A percentile compares a stretch with the other conserved stretches of the same genome.
These are phyloP conservation scores for Heliosperma pusillum DNA, from an alignment of 148 eudicot species.

Conservation along the genomic window DNA sequence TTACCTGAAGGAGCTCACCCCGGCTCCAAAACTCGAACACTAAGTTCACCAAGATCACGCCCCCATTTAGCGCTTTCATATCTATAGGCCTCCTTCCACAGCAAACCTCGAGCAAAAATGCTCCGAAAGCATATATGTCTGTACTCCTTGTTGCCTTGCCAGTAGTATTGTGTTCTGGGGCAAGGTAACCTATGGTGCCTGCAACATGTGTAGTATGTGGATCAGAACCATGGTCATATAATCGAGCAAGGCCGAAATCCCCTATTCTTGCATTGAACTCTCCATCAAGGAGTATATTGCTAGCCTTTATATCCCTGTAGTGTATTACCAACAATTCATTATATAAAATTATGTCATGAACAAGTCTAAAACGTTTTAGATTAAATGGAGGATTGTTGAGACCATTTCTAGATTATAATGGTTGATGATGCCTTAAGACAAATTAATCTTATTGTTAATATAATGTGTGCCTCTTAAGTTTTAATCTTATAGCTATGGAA, in stretches of 20 bases:
- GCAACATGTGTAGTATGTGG: conserved; percentile 49
- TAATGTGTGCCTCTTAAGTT: too few species aligned
- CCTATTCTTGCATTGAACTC: conserved; percentile 55
- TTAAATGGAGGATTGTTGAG: too few species aligned
- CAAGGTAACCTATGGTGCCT: conserved; percentile 58
- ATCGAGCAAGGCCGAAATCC: conserved; percentile 60
- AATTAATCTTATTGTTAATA: too few species aligned
- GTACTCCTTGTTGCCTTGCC: conserved; percentile 49
- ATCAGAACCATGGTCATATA: conserved; percentile 50
- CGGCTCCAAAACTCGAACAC: conserved; percentile 12
- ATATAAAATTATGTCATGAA: not conserved
- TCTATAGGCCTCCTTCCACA: conserved; percentile 50
- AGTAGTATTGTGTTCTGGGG: conserved; percentile 46
- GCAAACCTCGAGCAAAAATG: conserved; percentile 38
- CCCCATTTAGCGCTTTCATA: conserved; percentile 26
- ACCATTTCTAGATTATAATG: too few species aligned
- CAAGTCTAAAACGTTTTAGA: not conserved
- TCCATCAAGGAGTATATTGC: conserved; percentile 55
- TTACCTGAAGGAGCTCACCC: conserved; percentile 13
- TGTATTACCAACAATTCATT: not conserved
- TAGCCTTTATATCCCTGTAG: conserved; percentile 52
- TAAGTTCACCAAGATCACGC: conserved; percentile 28
- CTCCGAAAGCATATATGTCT: conserved; percentile 52
- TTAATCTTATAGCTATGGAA: too few species aligned
- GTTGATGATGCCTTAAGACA: too few species aligned